Percentiles rank a stretch among this genome's conserved stretches.
phyloP scores from a whole-genome alignment of 495 filamentous ascomycete species.

The Penicillium nucicola region DNA sequence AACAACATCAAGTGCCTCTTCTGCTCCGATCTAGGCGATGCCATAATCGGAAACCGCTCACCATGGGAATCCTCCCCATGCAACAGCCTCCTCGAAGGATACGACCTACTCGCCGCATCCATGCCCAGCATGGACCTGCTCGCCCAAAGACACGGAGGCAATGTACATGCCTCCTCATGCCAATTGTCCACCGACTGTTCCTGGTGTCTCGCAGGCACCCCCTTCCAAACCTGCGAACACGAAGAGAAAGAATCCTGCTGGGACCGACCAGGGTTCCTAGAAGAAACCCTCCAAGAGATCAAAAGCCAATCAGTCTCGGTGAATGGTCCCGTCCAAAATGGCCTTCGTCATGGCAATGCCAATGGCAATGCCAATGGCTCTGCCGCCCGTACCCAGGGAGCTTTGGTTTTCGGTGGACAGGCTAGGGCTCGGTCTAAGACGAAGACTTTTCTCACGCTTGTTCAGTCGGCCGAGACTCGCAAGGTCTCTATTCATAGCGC shows the following conservation, averaged over 20 bases:
- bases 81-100: background rate
- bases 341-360: no score
- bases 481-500: background rate
- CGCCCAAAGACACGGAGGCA: background rate
- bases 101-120: conserved; percentile 6
- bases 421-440: background rate
- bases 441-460: background rate
- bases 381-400: background rate
- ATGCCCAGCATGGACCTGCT: background rate
- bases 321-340: background rate
- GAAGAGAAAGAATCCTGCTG: conserved; percentile 1
- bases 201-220: background rate
- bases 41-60: background rate
- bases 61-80: background rate
- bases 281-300: background rate
- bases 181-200: background rate
- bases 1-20: background rate
- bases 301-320: background rate
- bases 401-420: background rate
- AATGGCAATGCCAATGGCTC: no score
- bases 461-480: background rate
- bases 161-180: background rate
- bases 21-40: background rate
- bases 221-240: background rate
- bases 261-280: background rate